A percentile compares a stretch with the other conserved stretches of the same genome.
Conservation (phyloP, 192 early-diverging fungal genomes). For the Rhizophlyctis rosea region DNA sequence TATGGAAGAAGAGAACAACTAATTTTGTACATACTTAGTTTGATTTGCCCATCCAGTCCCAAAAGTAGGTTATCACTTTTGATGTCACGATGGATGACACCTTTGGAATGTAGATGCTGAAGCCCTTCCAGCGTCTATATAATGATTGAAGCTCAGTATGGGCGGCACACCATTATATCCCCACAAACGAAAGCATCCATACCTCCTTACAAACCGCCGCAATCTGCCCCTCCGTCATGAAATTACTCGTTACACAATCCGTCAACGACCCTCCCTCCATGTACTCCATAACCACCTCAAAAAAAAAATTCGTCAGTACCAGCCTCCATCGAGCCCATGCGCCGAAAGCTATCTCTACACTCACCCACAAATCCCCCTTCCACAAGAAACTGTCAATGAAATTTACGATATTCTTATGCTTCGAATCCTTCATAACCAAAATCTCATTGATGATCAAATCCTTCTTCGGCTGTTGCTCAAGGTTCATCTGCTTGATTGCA, state of each 20-base stretch:
- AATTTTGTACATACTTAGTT: conserved; percentile 45
- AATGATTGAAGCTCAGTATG: not conserved
- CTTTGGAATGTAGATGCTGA: conserved; percentile 66
- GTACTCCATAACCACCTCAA: conserved; percentile 90
- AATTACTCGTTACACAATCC: conserved; percentile 93
- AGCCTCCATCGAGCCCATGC: not conserved
- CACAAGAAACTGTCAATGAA: conserved; percentile 90
- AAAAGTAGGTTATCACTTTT: conserved; percentile 86
- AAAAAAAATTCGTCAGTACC: not conserved
- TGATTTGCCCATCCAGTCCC: conserved; percentile 63
- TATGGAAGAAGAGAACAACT: conserved; percentile 4
- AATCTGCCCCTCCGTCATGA: conserved; percentile 78
- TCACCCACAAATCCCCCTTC: conserved; percentile 80
- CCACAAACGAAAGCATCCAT: not conserved
- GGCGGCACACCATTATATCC: not conserved
- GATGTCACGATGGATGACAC: conserved; percentile 84
- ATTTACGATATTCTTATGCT: conserved; percentile 97
- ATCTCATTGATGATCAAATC: conserved; percentile 76
- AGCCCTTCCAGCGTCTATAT: conserved; percentile 67
- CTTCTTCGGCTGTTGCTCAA: conserved; percentile 56
- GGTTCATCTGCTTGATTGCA: conserved; percentile 64
- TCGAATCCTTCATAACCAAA: conserved; percentile 76
- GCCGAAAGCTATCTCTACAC: not conserved
- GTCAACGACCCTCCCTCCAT: conserved; percentile 99
- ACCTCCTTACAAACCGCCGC: conserved; percentile 71